Conservation (phyloP, 139 green algal genomes). For the Closterium sp. region DNA sequence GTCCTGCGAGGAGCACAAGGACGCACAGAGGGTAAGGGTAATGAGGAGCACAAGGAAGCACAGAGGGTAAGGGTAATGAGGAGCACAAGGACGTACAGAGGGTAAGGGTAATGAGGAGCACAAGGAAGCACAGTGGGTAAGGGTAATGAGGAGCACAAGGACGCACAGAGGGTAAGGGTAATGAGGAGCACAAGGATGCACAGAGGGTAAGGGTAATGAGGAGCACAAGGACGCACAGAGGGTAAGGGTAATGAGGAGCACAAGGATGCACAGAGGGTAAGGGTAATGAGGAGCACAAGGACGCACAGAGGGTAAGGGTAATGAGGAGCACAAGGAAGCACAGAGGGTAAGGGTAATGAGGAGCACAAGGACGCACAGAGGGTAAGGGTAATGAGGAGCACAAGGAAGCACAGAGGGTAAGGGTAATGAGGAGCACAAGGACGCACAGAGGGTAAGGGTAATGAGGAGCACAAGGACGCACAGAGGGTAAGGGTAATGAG, state of each 20-base stretch:
- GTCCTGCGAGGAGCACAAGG: constrained; percentile 10
- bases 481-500: neutral
- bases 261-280: neutral
- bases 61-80: neutral
- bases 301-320: too few species aligned
- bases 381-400: too few species aligned
- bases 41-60: neutral
- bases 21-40: neutral
- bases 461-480: neutral
- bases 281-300: too few species aligned
- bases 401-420: neutral
- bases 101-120: neutral
- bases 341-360: neutral
- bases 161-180: too few species aligned
- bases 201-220: neutral
- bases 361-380: too few species aligned
- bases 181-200: neutral
- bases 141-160: too few species aligned
- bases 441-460: too few species aligned
- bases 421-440: too few species aligned
- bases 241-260: too few species aligned
- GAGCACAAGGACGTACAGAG: neutral
- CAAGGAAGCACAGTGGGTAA: neutral
- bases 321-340: neutral
- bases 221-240: too few species aligned